These are phyloP conservation scores for Neurospora pannonica DNA, from an alignment of 495 filamentous ascomycete genomes.

Conservation along the genomic window DNA sequence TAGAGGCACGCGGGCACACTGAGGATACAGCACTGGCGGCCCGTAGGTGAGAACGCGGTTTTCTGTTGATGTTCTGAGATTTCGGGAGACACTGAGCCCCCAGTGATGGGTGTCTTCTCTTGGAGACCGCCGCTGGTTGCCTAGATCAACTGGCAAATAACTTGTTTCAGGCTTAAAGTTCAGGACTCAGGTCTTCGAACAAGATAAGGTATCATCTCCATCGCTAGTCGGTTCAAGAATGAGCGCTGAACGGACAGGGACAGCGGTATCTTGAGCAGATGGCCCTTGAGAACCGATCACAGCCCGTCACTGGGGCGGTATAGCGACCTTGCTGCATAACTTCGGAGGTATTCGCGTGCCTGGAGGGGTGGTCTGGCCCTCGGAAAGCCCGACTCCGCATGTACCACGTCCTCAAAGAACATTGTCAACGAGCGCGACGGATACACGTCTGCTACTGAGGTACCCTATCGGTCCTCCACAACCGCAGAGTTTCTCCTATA, in stretches of 20 bases:
- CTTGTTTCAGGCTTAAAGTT: background rate
- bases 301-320: background rate
- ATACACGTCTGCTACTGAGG: slow-evolving; percentile 66
- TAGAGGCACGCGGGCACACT: background rate
- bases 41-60: background rate
- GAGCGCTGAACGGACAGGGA: too few species aligned
- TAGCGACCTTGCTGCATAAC: slow-evolving; percentile 47
- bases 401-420: slow-evolving; percentile 78
- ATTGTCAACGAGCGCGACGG: slow-evolving; percentile 74
- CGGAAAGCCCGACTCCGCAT: slow-evolving; percentile 75
- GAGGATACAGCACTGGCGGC: background rate
- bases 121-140: background rate
- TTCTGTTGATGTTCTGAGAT: background rate
- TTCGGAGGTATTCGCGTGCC: slow-evolving; percentile 51
- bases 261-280: too few species aligned
- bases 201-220: too few species aligned
- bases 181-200: too few species aligned
- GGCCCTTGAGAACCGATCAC: background rate
- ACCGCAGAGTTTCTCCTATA: slow-evolving; percentile 50
- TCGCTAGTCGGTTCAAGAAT: too few species aligned
- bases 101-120: background rate
- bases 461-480: slow-evolving; percentile 66
- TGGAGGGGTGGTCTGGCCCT: slow-evolving; percentile 88
- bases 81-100: background rate
- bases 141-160: background rate